phyloP scores from a whole-genome alignment of 495 filamentous ascomycete genomes.

The Echria macrotheca region DNA sequence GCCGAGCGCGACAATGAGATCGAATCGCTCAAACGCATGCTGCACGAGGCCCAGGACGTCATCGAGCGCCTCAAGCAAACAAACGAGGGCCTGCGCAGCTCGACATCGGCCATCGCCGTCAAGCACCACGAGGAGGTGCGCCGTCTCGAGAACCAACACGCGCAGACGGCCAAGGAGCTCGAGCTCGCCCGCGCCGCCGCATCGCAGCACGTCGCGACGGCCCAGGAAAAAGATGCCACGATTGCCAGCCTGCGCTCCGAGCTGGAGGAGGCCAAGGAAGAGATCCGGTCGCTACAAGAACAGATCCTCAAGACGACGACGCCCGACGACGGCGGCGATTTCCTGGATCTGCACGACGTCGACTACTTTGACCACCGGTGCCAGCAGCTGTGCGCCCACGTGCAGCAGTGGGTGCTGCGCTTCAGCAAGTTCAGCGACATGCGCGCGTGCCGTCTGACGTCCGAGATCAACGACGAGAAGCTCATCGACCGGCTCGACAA shows the following conservation, averaged over 20 bases:
- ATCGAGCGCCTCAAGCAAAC: conserved; percentile 69
- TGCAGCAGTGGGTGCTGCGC: conserved; percentile 91
- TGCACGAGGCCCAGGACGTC: conserved; percentile 75
- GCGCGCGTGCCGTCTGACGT: conserved; percentile 71
- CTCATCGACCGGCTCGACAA: conserved; percentile 89
- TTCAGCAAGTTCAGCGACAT: conserved; percentile 96
- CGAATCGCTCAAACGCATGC: conserved; percentile 65
- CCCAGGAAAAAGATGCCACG: conserved; percentile 77
- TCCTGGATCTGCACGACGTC: conserved; percentile 77
- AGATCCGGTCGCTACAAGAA: conserved; percentile 74
- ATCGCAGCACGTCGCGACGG: conserved; percentile 51
- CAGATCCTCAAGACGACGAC: conserved; percentile 56
- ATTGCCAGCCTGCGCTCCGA: conserved; percentile 70
- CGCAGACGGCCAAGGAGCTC: conserved; percentile 55
- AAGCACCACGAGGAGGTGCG: conserved; percentile 60
- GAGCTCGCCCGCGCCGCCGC: conserved; percentile 54
- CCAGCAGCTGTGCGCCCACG: conserved; percentile 85
- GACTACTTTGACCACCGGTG: conserved; percentile 95
- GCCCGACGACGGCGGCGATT: conserved; percentile 57
- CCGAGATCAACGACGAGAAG: conserved; percentile 79
- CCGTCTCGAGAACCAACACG: conserved; percentile 50
- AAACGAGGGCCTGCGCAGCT: conserved; percentile 71
- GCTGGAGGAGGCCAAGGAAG: conserved; percentile 68
- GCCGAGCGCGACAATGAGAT: conserved; percentile 74
- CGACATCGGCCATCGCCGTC: conserved; percentile 67